Evolutionary conservation across 140 eudicot species (phyloP).

Genomic region (Bidens hawaiensis): DNA sequence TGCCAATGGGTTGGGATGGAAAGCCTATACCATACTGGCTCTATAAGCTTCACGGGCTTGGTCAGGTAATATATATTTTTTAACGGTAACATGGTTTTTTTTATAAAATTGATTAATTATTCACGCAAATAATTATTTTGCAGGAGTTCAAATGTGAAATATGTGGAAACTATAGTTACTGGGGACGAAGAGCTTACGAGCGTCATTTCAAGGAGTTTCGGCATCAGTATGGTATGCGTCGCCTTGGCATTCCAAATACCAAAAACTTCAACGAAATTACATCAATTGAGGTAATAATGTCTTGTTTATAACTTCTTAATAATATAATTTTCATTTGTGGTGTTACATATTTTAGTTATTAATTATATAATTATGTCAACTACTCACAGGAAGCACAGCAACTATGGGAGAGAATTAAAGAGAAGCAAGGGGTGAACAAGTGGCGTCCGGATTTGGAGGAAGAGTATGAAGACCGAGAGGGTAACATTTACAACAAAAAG

Average conservation of each 20-base stretch:
- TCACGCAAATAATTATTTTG: not conserved
- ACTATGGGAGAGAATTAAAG: conserved; percentile 79
- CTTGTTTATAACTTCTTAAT: not conserved
- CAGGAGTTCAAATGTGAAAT: conserved; percentile 99
- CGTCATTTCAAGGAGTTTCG: conserved; percentile 97
- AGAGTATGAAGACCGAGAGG: conserved; percentile 86
- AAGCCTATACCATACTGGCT: conserved; percentile 99
- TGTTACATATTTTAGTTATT: not conserved
- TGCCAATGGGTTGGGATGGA: conserved; percentile 99
- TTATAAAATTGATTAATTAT: too few relatives aligned
- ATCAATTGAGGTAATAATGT: conserved; percentile 78
- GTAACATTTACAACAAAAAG: conserved; percentile 78
- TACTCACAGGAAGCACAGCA: conserved; percentile 67
- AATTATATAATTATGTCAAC: not conserved
- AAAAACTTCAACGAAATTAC: conserved; percentile 93
- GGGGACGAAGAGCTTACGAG: conserved; percentile 98
- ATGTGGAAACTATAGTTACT: conserved; percentile 94
- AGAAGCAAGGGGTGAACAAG: conserved; percentile 76
- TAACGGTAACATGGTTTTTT: too few relatives aligned
- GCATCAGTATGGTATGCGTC: conserved; percentile 98
- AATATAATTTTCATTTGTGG: not conserved
- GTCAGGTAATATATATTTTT: conserved; percentile 56
- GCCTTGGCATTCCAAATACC: conserved; percentile 97
- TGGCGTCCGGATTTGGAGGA: conserved; percentile 97
- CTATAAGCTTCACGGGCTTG: conserved; percentile 98